phyloP scores from a whole-genome alignment of 495 filamentous ascomycete species.

The Eremomyces bilateralis region DNA sequence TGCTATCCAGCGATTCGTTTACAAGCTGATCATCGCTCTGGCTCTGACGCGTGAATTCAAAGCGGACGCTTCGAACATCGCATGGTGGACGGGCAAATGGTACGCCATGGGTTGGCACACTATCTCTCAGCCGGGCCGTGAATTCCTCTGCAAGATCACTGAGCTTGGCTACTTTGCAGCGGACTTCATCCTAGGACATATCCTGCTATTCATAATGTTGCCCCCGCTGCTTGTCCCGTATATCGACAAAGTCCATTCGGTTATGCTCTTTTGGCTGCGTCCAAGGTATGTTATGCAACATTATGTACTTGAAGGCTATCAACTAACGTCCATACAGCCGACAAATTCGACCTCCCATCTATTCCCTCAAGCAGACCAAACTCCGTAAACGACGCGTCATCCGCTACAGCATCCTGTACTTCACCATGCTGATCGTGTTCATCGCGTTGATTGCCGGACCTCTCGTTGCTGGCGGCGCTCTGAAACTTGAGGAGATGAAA shows the following conservation, averaged over 20 bases:
- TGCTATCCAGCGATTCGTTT: constrained; percentile 77
- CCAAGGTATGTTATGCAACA: constrained; percentile 74
- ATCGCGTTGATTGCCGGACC: constrained; percentile 60
- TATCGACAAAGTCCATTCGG: constrained; percentile 85
- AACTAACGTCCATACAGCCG: constrained; percentile 33
- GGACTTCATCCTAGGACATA: constrained; percentile 85
- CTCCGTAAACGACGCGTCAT: constrained; percentile 80
- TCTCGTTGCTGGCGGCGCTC: constrained; percentile 36
- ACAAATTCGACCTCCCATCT: constrained; percentile 97
- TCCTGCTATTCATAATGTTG: constrained; percentile 77
- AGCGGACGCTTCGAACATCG: constrained; percentile 85
- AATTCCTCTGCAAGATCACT: constrained; percentile 97
- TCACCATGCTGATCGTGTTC: constrained; percentile 69
- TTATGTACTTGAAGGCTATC: too few relatives aligned
- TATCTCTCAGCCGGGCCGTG: constrained; percentile 87
- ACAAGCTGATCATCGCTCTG: constrained; percentile 81
- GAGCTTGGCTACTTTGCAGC: constrained; percentile 89
- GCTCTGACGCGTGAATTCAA: constrained; percentile 90
- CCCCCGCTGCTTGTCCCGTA: constrained; percentile 70
- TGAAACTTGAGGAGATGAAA: constrained; percentile 12
- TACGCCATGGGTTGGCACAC: constrained; percentile 96
- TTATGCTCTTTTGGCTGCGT: constrained; percentile 98
- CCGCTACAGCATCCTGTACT: constrained; percentile 93
- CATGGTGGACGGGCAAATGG: constrained; percentile 99
- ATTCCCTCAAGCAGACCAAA: constrained; percentile 97